Conservation (phyloP, 306 rosid species). For the Oxytropis ochrocephala region DNA sequence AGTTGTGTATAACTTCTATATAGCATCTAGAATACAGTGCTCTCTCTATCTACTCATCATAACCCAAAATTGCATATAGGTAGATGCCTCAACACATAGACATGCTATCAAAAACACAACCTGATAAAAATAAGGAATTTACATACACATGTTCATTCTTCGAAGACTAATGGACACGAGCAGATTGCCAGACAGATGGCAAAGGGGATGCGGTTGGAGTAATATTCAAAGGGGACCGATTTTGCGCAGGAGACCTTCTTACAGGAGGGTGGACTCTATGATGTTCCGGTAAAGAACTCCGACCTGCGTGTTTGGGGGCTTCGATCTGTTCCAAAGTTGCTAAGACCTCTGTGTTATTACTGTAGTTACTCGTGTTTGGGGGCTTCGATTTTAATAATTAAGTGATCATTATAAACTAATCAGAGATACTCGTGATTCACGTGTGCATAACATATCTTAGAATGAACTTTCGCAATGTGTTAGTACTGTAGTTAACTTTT, state of each 20-base stretch:
- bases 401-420: neutral
- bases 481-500: too few species aligned
- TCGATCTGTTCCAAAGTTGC: slow-evolving; percentile 59
- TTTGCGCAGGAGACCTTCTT: slow-evolving; percentile 45
- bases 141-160: slow-evolving; percentile 15
- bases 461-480: too few species aligned
- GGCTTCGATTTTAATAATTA: slow-evolving; percentile 40
- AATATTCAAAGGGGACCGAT: slow-evolving; percentile 36
- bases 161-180: slow-evolving; percentile 24
- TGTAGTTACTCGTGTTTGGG: slow-evolving; percentile 56
- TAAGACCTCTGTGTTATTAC: slow-evolving; percentile 64
- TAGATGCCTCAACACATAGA: slow-evolving; percentile 28
- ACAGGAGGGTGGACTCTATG: slow-evolving; percentile 21
- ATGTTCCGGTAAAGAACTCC: slow-evolving; percentile 39
- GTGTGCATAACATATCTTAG: too few species aligned
- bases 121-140: slow-evolving; percentile 25
- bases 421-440: too few species aligned
- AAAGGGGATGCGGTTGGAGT: slow-evolving; percentile 60
- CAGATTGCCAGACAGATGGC: slow-evolving; percentile 45
- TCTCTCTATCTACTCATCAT: neutral
- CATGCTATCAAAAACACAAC: slow-evolving; percentile 24
- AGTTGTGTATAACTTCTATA: neutral
- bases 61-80: slow-evolving; percentile 27
- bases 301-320: slow-evolving; percentile 41
- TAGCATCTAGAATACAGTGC: neutral